Conservation (phyloP, 495 filamentous ascomycete genomes). For the Cairneyella variabilis region DNA sequence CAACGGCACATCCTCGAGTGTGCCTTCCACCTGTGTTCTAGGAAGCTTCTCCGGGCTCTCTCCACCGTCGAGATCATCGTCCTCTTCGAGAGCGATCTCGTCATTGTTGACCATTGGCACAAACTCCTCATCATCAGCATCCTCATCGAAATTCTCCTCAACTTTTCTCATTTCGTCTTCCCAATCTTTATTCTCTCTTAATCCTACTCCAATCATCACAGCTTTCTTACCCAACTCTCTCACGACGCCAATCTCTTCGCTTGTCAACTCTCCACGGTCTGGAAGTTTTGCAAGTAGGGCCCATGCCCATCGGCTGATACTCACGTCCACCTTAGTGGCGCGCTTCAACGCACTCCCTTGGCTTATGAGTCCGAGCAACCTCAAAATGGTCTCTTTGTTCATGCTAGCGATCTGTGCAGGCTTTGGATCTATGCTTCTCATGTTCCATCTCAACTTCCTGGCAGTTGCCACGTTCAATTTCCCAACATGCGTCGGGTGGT, state of each 20-base stretch:
- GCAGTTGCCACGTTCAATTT: constrained; percentile 37
- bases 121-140: constrained; percentile 26
- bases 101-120: constrained; percentile 26
- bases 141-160: constrained; percentile 26
- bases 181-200: constrained; percentile 23
- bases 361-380: constrained; percentile 50
- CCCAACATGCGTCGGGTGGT: constrained; percentile 54
- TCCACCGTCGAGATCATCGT: constrained; percentile 22
- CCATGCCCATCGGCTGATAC: constrained; percentile 58
- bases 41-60: constrained; percentile 17
- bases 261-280: constrained; percentile 52
- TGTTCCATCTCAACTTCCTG: constrained; percentile 45
- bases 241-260: constrained; percentile 52
- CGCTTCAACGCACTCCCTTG: constrained; percentile 40
- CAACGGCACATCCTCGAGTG: constrained; percentile 9
- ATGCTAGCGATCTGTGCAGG: constrained; percentile 67
- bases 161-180: constrained; percentile 24
- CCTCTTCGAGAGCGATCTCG: constrained; percentile 13
- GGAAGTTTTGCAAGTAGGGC: constrained; percentile 53
- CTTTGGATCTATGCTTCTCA: constrained; percentile 52
- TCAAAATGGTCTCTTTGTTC: constrained; percentile 56
- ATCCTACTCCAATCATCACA: constrained; percentile 36
- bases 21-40: constrained; percentile 8
- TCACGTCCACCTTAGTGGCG: constrained; percentile 32
- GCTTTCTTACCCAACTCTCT: constrained; percentile 59